Conservation (phyloP, 306 rosid genomes). For the Betula pendula region DNA sequence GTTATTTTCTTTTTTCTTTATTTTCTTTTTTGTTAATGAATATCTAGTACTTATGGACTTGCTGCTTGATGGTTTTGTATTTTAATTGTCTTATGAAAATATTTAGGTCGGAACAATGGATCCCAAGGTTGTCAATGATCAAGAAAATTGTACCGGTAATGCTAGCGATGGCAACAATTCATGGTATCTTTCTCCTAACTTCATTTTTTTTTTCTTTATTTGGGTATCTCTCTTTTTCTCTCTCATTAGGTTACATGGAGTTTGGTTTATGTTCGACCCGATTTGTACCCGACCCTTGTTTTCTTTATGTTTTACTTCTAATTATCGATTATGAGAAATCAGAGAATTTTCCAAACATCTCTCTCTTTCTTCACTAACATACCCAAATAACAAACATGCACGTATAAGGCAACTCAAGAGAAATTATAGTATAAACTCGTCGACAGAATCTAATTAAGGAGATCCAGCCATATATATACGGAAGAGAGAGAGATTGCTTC, state of each 20-base stretch:
- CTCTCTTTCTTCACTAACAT: neutral
- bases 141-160: slow-evolving; percentile 72
- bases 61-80: slow-evolving; percentile 18
- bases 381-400: slow-evolving; percentile 30
- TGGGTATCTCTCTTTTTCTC: neutral
- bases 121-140: slow-evolving; percentile 68
- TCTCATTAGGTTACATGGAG: too few species aligned
- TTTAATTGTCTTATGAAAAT: neutral
- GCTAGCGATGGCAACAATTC: slow-evolving; percentile 79
- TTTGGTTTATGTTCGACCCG: too few species aligned
- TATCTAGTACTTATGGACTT: neutral
- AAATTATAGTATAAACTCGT: slow-evolving; percentile 32
- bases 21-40: neutral
- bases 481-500: slow-evolving; percentile 31
- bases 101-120: slow-evolving; percentile 61
- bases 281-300: too few species aligned
- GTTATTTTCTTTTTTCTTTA: neutral
- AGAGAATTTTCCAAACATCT: too few species aligned
- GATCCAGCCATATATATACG: slow-evolving; percentile 40
- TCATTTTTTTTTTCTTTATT: neutral
- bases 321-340: too few species aligned
- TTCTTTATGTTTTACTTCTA: too few species aligned
- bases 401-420: slow-evolving; percentile 34
- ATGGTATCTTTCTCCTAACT: slow-evolving; percentile 45
- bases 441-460: slow-evolving; percentile 45